A percentile compares a stretch with the other conserved stretches of the same genome.
Conservation (phyloP, 2,329 filamentous ascomycete genomes). For the Scopulariopsis brevicaulis region DNA sequence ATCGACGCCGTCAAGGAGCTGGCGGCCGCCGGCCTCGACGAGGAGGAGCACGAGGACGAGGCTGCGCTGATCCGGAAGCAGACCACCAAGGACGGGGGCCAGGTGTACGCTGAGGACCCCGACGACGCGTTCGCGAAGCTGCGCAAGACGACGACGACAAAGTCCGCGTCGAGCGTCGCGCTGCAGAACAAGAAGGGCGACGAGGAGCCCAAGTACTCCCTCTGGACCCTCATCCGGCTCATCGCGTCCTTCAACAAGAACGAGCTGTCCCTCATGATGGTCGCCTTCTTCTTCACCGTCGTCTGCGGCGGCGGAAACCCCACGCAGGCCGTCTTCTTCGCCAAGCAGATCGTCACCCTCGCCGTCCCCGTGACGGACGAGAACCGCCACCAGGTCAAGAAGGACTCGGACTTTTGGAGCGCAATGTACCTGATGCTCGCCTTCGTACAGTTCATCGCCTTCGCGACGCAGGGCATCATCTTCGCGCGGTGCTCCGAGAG, state of each 20-base stretch:
- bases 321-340: slow-evolving; percentile 65
- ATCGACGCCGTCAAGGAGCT: slow-evolving; percentile 53
- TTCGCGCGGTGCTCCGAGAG: slow-evolving; percentile 84
- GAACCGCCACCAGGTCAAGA: slow-evolving; percentile 45
- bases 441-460: slow-evolving; percentile 59
- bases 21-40: slow-evolving; percentile 36
- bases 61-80: slow-evolving; percentile 37
- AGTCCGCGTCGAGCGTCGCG: slow-evolving; percentile 59
- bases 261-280: slow-evolving; percentile 61
- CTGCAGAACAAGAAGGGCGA: slow-evolving; percentile 40
- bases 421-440: slow-evolving; percentile 83
- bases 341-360: slow-evolving; percentile 71
- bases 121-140: slow-evolving; percentile 50
- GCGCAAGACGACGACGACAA: slow-evolving; percentile 39
- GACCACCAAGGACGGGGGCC: slow-evolving; percentile 26
- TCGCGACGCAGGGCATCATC: slow-evolving; percentile 54
- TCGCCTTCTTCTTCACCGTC: slow-evolving; percentile 62
- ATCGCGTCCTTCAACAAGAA: slow-evolving; percentile 68
- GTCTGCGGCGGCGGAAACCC: slow-evolving; percentile 77
- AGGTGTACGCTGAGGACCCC: slow-evolving; percentile 43
- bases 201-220: slow-evolving; percentile 48
- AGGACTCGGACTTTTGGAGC: slow-evolving; percentile 74
- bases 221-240: slow-evolving; percentile 68
- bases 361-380: slow-evolving; percentile 36
- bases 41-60: slow-evolving; percentile 33